These are phyloP conservation scores for Aspergillus ustus DNA, from an alignment of 2,329 filamentous ascomycete species.

Conservation along the genomic window DNA sequence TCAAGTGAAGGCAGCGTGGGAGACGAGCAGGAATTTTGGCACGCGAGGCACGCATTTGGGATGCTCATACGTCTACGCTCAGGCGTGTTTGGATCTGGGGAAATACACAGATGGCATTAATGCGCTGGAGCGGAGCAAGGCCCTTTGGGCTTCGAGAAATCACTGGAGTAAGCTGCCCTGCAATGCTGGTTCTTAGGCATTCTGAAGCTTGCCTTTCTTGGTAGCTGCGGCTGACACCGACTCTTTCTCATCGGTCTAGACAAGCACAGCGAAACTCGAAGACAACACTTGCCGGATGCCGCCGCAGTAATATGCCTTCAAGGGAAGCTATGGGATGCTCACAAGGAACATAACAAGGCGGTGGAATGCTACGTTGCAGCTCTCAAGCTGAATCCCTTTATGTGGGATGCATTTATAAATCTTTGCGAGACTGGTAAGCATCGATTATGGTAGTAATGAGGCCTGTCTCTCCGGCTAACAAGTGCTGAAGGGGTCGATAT, in stretches of 20 bases:
- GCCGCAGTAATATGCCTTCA: slow-evolving; percentile 81
- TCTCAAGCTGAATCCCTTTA: slow-evolving; percentile 88
- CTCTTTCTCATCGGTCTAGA: slow-evolving; percentile 43
- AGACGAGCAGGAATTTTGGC: slow-evolving; percentile 74
- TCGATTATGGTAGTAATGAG: not conserved
- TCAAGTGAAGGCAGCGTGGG: slow-evolving; percentile 83
- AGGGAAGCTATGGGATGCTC: slow-evolving; percentile 82
- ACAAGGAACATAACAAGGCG: slow-evolving; percentile 80
- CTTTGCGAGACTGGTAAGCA: slow-evolving; percentile 75
- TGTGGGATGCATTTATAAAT: slow-evolving; percentile 94
- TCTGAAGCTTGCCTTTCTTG: not conserved
- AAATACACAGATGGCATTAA: slow-evolving; percentile 79
- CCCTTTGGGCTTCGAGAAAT: slow-evolving; percentile 75
- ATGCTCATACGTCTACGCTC: slow-evolving; percentile 89
- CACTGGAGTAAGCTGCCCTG: slow-evolving; percentile 68
- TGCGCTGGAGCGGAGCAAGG: slow-evolving; percentile 79
- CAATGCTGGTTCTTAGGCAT: not conserved
- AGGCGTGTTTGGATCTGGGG: slow-evolving; percentile 80
- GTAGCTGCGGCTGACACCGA: slow-evolving; percentile 8
- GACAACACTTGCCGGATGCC: slow-evolving; percentile 79
- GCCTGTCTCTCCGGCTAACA: slow-evolving; percentile 12
- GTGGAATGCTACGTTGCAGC: slow-evolving; percentile 86
- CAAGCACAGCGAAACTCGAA: slow-evolving; percentile 74
- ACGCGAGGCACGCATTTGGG: slow-evolving; percentile 77
- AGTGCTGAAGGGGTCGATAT: slow-evolving; percentile 69